phyloP scores from a whole-genome alignment of 2,329 filamentous ascomycete species.

The Fusarium humuli region DNA sequence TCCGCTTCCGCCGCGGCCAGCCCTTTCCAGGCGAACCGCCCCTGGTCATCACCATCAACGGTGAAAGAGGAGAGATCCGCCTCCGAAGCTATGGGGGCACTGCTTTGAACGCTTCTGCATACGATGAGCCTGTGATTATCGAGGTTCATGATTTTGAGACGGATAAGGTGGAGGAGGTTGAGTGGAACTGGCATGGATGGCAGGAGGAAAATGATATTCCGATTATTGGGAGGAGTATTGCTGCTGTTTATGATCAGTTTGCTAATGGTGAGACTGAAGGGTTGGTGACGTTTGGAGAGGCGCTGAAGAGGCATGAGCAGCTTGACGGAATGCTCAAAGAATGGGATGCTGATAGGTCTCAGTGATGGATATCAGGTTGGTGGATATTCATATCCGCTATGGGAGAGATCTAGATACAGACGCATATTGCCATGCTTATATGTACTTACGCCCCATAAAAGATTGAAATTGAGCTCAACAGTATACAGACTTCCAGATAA shows the following conservation, averaged over 20 bases:
- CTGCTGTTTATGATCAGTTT: conserved; percentile 67
- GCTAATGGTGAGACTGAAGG: conserved; percentile 49
- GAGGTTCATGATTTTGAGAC: conserved; percentile 64
- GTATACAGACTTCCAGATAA: too few species aligned
- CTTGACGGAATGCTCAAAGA: conserved; percentile 51
- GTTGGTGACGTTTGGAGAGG: conserved; percentile 55
- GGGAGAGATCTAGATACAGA: too few species aligned
- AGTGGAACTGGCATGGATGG: conserved; percentile 60
- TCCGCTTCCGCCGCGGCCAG: conserved; percentile 61
- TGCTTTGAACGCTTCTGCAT: conserved; percentile 46
- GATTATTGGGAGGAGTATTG: conserved; percentile 61
- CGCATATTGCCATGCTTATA: too few species aligned
- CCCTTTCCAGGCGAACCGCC: conserved; percentile 60
- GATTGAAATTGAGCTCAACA: too few species aligned
- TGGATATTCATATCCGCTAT: too few species aligned
- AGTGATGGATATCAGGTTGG: not conserved
- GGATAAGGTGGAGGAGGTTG: conserved; percentile 56
- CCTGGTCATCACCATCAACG: conserved; percentile 63
- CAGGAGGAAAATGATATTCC: conserved; percentile 57
- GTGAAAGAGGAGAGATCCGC: conserved; percentile 63
- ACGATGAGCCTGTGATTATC: conserved; percentile 56
- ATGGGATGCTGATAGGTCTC: conserved; percentile 24
- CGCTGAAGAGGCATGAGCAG: conserved; percentile 60
- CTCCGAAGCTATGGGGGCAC: conserved; percentile 50
- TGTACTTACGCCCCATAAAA: too few species aligned